Evolutionary conservation across 495 filamentous ascomycete species (phyloP).

Genomic region (Xylaria palmicola): DNA sequence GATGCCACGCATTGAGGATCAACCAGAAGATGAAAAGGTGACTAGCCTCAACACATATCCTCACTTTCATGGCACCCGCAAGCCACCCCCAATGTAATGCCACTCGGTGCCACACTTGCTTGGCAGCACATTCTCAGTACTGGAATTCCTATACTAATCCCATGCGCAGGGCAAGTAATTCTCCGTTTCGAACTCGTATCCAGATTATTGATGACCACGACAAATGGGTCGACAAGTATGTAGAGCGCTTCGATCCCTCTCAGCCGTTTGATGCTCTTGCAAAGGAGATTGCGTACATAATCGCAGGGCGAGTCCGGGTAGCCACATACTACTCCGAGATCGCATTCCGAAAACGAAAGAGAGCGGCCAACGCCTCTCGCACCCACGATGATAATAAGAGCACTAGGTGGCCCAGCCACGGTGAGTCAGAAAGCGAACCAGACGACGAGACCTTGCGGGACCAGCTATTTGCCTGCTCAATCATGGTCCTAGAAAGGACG

Average conservation of each 20-base stretch:
- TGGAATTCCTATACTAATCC: not conserved
- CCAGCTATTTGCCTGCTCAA: not conserved
- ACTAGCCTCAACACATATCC: not conserved
- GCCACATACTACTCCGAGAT: conserved; percentile 5
- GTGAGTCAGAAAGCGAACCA: not conserved
- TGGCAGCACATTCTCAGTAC: not conserved
- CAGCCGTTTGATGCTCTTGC: not conserved
- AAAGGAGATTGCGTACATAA: conserved; percentile 7
- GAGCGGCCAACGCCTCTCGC: not conserved
- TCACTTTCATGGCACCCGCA: not conserved
- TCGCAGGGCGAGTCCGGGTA: conserved; percentile 4
- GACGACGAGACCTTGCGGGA: conserved; percentile 2
- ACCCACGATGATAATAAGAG: not conserved
- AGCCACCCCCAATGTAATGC: not conserved
- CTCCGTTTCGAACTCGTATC: conserved; percentile 3
- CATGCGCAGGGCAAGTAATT: not conserved
- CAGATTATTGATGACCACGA: conserved; percentile 12
- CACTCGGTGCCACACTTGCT: not conserved
- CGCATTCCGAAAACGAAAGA: conserved; percentile 1
- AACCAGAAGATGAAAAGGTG: conserved; percentile 7
- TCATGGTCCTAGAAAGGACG: not conserved
- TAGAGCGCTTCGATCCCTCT: conserved; percentile 8
- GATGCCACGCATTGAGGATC: conserved; percentile 21
- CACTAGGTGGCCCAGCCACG: not conserved
- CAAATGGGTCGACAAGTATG: conserved; percentile 5